Conservation (phyloP, 257 asterid genomes). For the Nicotiana sylvestris region DNA sequence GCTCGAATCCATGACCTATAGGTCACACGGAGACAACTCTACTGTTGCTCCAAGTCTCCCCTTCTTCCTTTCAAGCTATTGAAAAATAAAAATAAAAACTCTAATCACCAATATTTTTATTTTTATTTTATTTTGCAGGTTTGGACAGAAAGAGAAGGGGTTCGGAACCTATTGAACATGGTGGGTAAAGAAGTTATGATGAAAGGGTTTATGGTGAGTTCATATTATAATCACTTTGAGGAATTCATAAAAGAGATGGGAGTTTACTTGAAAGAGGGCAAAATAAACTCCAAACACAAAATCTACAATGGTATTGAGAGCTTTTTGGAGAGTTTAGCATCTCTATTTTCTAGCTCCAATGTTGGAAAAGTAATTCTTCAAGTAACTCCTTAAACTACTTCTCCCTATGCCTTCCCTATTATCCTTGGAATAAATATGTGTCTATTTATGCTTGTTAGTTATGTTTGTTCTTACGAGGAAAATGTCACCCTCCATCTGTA, state of each 20-base stretch:
- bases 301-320: not conserved
- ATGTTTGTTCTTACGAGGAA: too few species aligned
- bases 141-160: not conserved
- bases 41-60: too few species aligned
- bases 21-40: too few species aligned
- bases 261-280: not conserved
- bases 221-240: not conserved
- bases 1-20: too few species aligned
- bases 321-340: not conserved
- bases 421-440: not conserved
- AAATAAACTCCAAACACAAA: not conserved
- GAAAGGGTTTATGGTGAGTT: not conserved
- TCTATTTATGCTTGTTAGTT: not conserved
- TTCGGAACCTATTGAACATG: not conserved
- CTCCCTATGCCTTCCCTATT: not conserved
- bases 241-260: not conserved
- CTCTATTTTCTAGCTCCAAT: not conserved
- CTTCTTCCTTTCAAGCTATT: too few species aligned
- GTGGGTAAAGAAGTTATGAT: constrained; percentile 4
- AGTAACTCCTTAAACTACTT: not conserved
- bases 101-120: too few species aligned
- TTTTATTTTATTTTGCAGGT: not conserved
- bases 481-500: not conserved
- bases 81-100: too few species aligned
- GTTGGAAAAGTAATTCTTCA: constrained; percentile 4